phyloP scores from a whole-genome alignment of 2,329 filamentous ascomycete species.

The Alternaria consortialis region DNA sequence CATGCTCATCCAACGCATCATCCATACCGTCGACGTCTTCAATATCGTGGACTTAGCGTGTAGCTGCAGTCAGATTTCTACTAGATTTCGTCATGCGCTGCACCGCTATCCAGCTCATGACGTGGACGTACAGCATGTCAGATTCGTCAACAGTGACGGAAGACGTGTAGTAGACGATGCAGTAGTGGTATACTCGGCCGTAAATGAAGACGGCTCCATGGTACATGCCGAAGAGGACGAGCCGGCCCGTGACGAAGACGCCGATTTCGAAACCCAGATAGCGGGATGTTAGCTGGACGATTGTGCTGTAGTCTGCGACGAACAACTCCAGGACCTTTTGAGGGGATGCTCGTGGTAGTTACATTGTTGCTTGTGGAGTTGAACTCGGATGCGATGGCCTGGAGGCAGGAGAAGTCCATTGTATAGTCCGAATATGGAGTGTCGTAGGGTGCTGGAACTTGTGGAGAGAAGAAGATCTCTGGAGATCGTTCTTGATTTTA shows the following conservation, averaged over 20 bases:
- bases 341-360: conserved; percentile 48
- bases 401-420: conserved; percentile 38
- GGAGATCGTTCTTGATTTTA: background rate
- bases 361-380: conserved; percentile 11
- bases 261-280: conserved; percentile 60
- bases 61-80: conserved; percentile 48
- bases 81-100: conserved; percentile 33
- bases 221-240: conserved; percentile 53
- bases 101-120: background rate
- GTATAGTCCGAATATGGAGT: background rate
- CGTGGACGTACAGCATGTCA: too few relatives aligned
- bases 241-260: conserved; percentile 55
- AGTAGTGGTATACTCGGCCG: conserved; percentile 28
- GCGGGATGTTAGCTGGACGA: conserved; percentile 53
- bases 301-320: conserved; percentile 45
- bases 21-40: conserved; percentile 34
- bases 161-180: too few relatives aligned
- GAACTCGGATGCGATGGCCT: conserved; percentile 14
- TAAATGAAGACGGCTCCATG: conserved; percentile 52
- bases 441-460: background rate
- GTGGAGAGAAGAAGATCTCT: background rate
- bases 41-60: conserved; percentile 45
- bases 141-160: too few relatives aligned
- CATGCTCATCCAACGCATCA: conserved; percentile 13
- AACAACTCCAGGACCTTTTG: conserved; percentile 59